Evolutionary conservation across 83 land plant genomes (phyloP).

Genomic region (Thuja plicata): DNA sequence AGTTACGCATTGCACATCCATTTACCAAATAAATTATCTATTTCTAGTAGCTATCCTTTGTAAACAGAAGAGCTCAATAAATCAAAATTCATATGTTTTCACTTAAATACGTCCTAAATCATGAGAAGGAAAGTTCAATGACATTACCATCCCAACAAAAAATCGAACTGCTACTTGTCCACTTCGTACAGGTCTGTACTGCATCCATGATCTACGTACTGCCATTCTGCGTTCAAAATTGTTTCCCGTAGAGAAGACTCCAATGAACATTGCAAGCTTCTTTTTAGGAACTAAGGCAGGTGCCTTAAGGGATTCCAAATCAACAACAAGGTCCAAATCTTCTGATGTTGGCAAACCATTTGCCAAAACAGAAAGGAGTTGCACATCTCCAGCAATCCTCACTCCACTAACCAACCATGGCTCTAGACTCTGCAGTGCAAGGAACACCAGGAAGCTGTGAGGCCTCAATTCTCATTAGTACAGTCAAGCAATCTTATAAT

Average conservation of each 20-base stretch:
- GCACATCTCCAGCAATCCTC: slow-evolving; percentile 63
- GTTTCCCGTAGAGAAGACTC: slow-evolving; percentile 87
- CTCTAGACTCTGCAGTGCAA: slow-evolving; percentile 72
- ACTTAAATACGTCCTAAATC: background rate
- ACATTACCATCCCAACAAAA: slow-evolving; percentile 88
- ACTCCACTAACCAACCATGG: slow-evolving; percentile 85
- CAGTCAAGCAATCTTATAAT: slow-evolving; percentile 8
- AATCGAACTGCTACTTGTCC: slow-evolving; percentile 87
- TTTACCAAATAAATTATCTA: background rate
- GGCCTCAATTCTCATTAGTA: background rate
- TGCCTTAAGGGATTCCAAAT: slow-evolving; percentile 68
- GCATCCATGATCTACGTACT: slow-evolving; percentile 95
- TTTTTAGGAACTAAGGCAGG: slow-evolving; percentile 41
- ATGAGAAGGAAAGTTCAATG: background rate
- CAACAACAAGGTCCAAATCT: slow-evolving; percentile 48
- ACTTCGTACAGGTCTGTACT: slow-evolving; percentile 74
- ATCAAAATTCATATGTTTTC: background rate
- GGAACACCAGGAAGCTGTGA: background rate
- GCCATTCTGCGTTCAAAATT: slow-evolving; percentile 96
- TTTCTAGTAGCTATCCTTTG: background rate
- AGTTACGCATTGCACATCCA: background rate
- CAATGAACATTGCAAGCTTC: slow-evolving; percentile 60
- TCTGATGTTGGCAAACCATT: slow-evolving; percentile 82
- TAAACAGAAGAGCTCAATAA: background rate
- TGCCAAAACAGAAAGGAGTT: slow-evolving; percentile 62